These are phyloP conservation scores for Microcyclospora pomicola DNA, from an alignment of 2,329 filamentous ascomycete genomes.

Conservation along the genomic window DNA sequence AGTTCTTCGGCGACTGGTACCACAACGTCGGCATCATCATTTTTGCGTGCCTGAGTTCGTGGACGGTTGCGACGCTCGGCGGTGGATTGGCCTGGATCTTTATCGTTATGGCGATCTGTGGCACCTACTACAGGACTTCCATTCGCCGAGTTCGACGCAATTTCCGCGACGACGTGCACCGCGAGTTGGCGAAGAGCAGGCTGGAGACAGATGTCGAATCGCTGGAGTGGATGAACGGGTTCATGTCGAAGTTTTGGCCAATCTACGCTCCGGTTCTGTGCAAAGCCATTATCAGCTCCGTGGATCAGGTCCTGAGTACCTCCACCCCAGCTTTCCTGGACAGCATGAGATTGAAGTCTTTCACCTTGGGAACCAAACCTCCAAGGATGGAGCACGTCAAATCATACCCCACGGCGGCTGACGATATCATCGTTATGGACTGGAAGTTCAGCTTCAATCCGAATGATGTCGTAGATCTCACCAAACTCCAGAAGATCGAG, in stretches of 20 bases:
- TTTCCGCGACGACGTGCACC: slow-evolving; percentile 83
- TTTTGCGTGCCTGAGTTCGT: slow-evolving; percentile 81
- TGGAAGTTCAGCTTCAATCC: slow-evolving; percentile 99
- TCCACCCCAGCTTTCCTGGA: slow-evolving; percentile 87
- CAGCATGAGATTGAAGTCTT: slow-evolving; percentile 83
- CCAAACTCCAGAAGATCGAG: slow-evolving; percentile 74
- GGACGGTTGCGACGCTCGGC: slow-evolving; percentile 77
- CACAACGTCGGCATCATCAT: slow-evolving; percentile 91
- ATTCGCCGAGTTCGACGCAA: slow-evolving; percentile 86
- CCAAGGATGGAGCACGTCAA: slow-evolving; percentile 96
- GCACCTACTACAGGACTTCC: slow-evolving; percentile 93
- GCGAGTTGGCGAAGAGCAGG: slow-evolving; percentile 74
- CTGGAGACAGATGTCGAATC: slow-evolving; percentile 86
- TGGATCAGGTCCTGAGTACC: slow-evolving; percentile 89
- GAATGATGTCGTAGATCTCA: slow-evolving; percentile 86
- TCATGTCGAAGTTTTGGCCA: slow-evolving; percentile 97
- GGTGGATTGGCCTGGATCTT: slow-evolving; percentile 89
- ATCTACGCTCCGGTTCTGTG: slow-evolving; percentile 93
- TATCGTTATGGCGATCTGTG: slow-evolving; percentile 80
- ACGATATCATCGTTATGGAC: slow-evolving; percentile 95
- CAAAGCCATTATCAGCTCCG: slow-evolving; percentile 79
- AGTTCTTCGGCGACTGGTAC: slow-evolving; percentile 96
- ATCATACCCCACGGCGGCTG: slow-evolving; percentile 89
- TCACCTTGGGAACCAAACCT: slow-evolving; percentile 87
- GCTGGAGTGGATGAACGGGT: slow-evolving; percentile 98